Evolutionary conservation across 1,284 basidiomycete genomes (phyloP), one percentile per base, ranked within the genome.

Genomic region (Cystobasidium sp.): DNA sequence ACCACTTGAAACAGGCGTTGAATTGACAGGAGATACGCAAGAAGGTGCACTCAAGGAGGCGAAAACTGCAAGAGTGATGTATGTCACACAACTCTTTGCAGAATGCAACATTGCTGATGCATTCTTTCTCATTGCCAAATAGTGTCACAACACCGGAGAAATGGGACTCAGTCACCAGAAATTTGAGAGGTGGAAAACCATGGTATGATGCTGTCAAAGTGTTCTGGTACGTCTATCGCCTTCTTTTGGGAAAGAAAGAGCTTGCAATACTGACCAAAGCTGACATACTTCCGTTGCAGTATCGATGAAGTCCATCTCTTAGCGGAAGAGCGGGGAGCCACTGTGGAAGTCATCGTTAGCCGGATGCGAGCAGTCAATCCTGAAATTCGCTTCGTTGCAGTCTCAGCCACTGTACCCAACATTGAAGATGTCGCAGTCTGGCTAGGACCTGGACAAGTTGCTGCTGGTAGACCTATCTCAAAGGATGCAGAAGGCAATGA

Each of bases 221-320:
- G 10, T 74, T 78, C 64, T 78, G 75, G 78, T 79, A 46, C 39
- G 75, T 39, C 37, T 20, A 47, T 49, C 37, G 39, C 58, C 24
- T 2, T 39, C 65, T 61, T 43, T 20, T 68, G 49, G 62, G 43
- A 58, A 41, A 46, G 31, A 31, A 31, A 5, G 31, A 31, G 31
- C 31, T 31, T 31, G 31, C 31, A 31, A 31, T 31, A 31, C 1
- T 31, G 31, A 31, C 31, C 31, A 31, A 31, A 31, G 31, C 31
- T 31, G 31, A 31, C 52, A 31, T 24, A 41, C 20, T 46, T 55
- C 53, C 63, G 16, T 58, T 24, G 5, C 59, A 62, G 83, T 66
- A 91, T 99, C 52, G 96, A 99, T 80, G 96, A 98, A 83, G 92
- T 97, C 2, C 96, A 99, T 81, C 90, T 95, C 61, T 86, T 99